Conservation (phyloP, 345 rosid genomes). For the Anacardium occidentale region DNA sequence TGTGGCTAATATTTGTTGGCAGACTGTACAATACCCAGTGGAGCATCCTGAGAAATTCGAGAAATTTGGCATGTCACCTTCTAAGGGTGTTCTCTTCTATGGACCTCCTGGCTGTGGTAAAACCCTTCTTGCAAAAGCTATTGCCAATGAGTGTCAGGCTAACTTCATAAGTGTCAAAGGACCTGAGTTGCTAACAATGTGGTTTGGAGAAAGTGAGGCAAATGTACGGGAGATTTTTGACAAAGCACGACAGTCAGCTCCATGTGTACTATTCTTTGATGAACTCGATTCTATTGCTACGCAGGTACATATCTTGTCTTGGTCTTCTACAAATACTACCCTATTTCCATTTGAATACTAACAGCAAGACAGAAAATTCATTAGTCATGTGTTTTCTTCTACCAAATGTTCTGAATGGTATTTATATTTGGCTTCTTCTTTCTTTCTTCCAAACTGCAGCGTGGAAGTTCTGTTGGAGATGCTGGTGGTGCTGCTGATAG, state of each 20-base stretch:
- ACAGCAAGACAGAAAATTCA: neutral
- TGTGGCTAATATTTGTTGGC: conserved; percentile 5
- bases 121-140: conserved; percentile 41
- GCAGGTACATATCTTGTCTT: conserved; percentile 20
- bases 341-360: neutral
- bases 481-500: conserved; percentile 45
- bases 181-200: conserved; percentile 38
- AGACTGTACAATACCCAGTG: conserved; percentile 40
- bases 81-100: conserved; percentile 39
- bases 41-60: conserved; percentile 43
- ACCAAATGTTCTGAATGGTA: neutral
- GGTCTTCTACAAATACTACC: neutral
- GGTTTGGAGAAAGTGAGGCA: conserved; percentile 44
- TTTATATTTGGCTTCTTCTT: neutral
- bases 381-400: neutral
- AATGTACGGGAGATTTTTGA: conserved; percentile 37
- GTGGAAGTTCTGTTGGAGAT: conserved; percentile 37
- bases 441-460: conserved; percentile 18
- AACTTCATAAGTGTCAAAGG: conserved; percentile 38
- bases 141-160: conserved; percentile 40
- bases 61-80: conserved; percentile 44
- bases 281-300: conserved; percentile 40
- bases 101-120: conserved; percentile 40
- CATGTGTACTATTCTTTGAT: conserved; percentile 40
- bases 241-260: conserved; percentile 41